Conservation (phyloP, 495 filamentous ascomycete genomes). For the Lasiosphaeris hirsuta region DNA sequence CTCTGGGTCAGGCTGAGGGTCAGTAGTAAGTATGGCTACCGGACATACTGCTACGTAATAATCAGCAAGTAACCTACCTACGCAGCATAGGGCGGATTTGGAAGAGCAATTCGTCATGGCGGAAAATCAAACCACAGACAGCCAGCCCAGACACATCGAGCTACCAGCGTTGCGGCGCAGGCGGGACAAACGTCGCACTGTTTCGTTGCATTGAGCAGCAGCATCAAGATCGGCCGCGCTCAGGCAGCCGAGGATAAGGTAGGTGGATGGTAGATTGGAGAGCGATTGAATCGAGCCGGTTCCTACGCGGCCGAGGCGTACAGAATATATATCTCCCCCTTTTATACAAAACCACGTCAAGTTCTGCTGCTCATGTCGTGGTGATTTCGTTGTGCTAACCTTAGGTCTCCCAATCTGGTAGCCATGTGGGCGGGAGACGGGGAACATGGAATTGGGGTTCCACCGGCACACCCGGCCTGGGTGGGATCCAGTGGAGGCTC, state of each 20-base stretch:
- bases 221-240: conserved; percentile 12
- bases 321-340: not conserved
- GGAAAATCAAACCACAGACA: not conserved
- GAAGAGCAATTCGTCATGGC: conserved; percentile 1
- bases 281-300: not conserved
- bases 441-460: not conserved
- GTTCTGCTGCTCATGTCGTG: not conserved
- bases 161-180: not conserved
- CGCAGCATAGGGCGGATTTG: too few relatives aligned
- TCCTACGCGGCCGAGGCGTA: not conserved
- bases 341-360: not conserved
- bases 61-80: too few relatives aligned
- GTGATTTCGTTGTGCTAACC: too few relatives aligned
- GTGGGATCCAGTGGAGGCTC: too few relatives aligned
- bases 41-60: too few relatives aligned
- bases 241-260: not conserved
- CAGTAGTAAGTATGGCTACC: not conserved
- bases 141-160: too few relatives aligned
- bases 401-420: not conserved
- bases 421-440: conserved; percentile 7
- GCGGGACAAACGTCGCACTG: conserved; percentile 12
- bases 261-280: not conserved
- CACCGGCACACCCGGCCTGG: too few relatives aligned
- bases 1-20: too few relatives aligned
- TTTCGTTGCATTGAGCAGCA: conserved; percentile 13